Percentiles rank a stretch among this genome's conserved stretches.
These are phyloP conservation scores for Fragilariopsis cylindrus DNA, from an alignment of 108 stramenopile species.

Conservation along the genomic window DNA sequence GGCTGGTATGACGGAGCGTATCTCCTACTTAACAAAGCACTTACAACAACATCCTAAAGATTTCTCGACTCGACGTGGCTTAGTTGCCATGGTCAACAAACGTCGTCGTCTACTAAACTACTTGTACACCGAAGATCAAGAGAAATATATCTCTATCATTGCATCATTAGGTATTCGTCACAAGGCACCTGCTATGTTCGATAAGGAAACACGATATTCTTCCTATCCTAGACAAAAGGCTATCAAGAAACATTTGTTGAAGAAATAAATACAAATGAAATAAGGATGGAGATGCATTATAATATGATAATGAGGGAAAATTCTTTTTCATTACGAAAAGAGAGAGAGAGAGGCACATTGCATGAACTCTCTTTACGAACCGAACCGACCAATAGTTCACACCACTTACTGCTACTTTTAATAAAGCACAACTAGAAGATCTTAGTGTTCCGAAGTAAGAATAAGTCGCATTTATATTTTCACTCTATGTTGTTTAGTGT, in stretches of 20 bases:
- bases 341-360: background rate
- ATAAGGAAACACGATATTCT: constrained; percentile 67
- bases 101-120: constrained; percentile 94
- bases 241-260: constrained; percentile 72
- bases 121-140: constrained; percentile 67
- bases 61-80: constrained; percentile 92
- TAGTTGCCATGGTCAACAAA: constrained; percentile 95
- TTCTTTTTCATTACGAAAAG: background rate
- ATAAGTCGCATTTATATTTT: too few relatives aligned
- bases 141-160: constrained; percentile 68
- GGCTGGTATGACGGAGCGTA: constrained; percentile 94
- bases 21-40: constrained; percentile 92
- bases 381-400: background rate
- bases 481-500: too few relatives aligned
- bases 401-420: too few relatives aligned
- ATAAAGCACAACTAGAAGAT: too few relatives aligned
- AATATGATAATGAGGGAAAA: background rate
- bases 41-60: constrained; percentile 92
- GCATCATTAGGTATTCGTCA: constrained; percentile 77
- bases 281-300: background rate
- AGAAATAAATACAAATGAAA: constrained; percentile 34
- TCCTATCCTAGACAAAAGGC: constrained; percentile 80
- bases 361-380: constrained; percentile 10
- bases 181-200: constrained; percentile 75
- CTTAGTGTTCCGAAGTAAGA: too few relatives aligned